Conservation (phyloP, 371 early-diverging fungal genomes). For the Lichtheimia ramosa region DNA sequence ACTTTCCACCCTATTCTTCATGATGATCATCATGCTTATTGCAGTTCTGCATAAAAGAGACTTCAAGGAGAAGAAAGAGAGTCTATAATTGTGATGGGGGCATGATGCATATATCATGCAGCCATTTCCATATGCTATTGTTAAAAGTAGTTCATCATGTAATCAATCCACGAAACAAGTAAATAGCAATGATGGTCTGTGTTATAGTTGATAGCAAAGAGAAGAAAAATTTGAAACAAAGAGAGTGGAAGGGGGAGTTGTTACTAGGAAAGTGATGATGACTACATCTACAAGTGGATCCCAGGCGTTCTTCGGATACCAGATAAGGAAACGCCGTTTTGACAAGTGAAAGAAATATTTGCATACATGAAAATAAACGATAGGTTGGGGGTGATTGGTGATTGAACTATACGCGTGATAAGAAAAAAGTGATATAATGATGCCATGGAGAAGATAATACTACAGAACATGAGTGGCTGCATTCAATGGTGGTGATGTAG, state of each 20-base stretch:
- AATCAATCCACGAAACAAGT: too few species aligned
- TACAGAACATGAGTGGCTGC: neutral
- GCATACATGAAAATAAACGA: neutral
- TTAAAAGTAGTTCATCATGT: too few species aligned
- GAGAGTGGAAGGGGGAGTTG: neutral
- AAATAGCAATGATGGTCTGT: neutral
- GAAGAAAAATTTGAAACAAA: neutral
- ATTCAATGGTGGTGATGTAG: constrained; percentile 12
- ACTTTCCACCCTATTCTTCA: neutral
- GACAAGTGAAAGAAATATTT: neutral
- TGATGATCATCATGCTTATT: neutral
- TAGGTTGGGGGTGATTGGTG: neutral
- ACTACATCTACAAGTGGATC: neutral
- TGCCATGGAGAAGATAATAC: neutral
- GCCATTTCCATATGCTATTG: neutral
- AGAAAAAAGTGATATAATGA: neutral
- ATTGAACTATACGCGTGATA: neutral
- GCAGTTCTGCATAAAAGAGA: neutral
- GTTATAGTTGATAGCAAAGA: neutral
- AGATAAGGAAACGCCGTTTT: neutral
- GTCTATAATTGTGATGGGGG: neutral
- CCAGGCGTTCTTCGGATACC: neutral
- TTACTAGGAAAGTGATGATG: neutral
- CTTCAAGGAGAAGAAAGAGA: neutral
- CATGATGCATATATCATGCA: neutral